Evolutionary conservation across 108 stramenopile species (phyloP), one percentile per base, ranked within the genome.

Genomic region (Fragilaria crotonensis): DNA sequence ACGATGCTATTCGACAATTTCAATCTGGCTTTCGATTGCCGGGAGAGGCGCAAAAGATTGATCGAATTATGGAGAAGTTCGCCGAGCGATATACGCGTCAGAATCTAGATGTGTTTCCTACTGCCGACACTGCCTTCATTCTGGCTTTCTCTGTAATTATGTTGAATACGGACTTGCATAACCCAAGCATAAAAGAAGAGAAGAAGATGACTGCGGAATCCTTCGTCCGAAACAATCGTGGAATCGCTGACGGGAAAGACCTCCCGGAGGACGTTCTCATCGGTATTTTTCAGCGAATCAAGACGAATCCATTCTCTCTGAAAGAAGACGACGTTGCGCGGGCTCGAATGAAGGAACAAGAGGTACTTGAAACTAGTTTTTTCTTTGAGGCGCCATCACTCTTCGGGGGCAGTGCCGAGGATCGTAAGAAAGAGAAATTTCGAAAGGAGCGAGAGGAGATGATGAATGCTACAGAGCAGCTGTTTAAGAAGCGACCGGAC

Each of bases 1-100:
- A 97, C 71, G 93, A 95, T 52, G 97, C 96, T 22, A 97, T 99
- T 63, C 82, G 97, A 49, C 70, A 84, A 54, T 99, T 97, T 64
- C 77, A 98, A 21, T 75, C 78, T 28, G 97, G 99, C 23, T 99
- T 99, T 72, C 91, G 99, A 18, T 78, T 99, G 2, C 99, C 99
- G 4, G 99, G 99, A 2, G 99, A 99, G 75, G 97, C 97, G 17
- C 99, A 99, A 65, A 93, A 93, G 77, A 98, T 99, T 76, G 99
- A 99, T 63, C 90, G 99, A 30, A 98, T 99, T 46, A 99, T 99
- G 97, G 99, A 99, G 64, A 98, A 96, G 60, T 99, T 98, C 67
- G 98, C 98, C 5, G 97, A 97, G 68, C 78, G 83, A 25, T 99
- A 84, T 71, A 96, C 85, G 27, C 53, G 59, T 48, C 90, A 96